Base-by-base conservation (phyloP, 2,329 filamentous ascomycete species). In the Fusarium aywerte region DNA sequence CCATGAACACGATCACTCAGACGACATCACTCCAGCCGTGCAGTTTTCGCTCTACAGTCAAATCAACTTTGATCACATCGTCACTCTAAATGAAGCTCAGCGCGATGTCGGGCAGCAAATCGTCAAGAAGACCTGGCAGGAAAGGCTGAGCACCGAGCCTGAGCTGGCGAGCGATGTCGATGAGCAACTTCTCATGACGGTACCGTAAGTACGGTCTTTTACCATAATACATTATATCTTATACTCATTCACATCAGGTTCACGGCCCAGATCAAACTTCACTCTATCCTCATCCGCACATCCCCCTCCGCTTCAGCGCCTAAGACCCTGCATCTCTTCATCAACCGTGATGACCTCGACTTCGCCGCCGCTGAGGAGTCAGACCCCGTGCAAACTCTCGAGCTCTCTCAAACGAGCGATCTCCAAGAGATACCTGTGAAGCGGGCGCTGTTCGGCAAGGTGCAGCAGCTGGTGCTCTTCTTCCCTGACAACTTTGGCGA, bases 31-130 rank as follows among this genome's bases (percentile, higher is more conserved):
- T 3, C 96, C 96, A 1, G 95, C 94, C 2, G 84, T 97, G 16
- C 95, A 98, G 79, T 90, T 90, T 73, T 93, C 93, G 39, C 89
- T 99, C 33, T 98, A 97, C 82, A 89, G 92, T 68, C 91, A 97
- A 77, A 93, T 99, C 79, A 88, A 94, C 77, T 97, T 98, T 80
- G 90, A 92, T 79, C 86, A 89, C 27, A 89, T 99, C 65, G 87
- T 84, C 35, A 96, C 95, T 0, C 81, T 97, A 54, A 99, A 99
- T 78, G 96, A 98, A 80, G 83, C 88, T 12, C 77, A 80, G 15
- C 81, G 88, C 9, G 87, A 89, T 60, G 86, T 89, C 1, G 96
- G 94, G 18, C 86, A 87, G 69, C 87, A 86, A 2, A 86, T 98
- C 29, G 87, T 96, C 33, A 89, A 93, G 80, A 99, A 99, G 84